Percentiles rank a stretch among this genome's conserved stretches.
Evolutionary conservation across 345 rosid species (phyloP).

Genomic region (Noccaea bulbosa): DNA sequence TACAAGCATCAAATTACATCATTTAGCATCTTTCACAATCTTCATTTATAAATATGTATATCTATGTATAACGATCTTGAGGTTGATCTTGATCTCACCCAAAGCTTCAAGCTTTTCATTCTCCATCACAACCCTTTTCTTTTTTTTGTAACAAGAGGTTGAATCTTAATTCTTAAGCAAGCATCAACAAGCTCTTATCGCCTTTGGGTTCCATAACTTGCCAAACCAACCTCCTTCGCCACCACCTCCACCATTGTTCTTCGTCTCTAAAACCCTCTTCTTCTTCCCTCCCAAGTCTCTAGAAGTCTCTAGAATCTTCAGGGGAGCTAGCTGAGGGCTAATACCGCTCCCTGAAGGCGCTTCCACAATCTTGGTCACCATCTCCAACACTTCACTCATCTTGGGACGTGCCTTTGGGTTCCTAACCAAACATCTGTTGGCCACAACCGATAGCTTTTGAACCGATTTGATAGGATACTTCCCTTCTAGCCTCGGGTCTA

Average conservation of each 20-base stretch:
- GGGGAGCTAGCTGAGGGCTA: conserved; percentile 47
- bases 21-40: conserved; percentile 22
- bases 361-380: conserved; percentile 59
- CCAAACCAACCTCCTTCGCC: conserved; percentile 54
- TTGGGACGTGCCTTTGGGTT: conserved; percentile 79
- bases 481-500: conserved; percentile 76
- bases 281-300: conserved; percentile 35
- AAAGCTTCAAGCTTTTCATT: conserved; percentile 14
- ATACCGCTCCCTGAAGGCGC: conserved; percentile 46
- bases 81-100: conserved; percentile 19
- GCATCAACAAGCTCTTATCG: conserved; percentile 56
- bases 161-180: background rate
- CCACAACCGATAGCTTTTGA: conserved; percentile 65
- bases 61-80: background rate
- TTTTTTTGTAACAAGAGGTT: conserved; percentile 5
- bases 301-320: conserved; percentile 47
- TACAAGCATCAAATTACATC: conserved; percentile 24
- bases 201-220: conserved; percentile 55
- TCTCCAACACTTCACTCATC: conserved; percentile 89
- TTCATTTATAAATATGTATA: conserved; percentile 5
- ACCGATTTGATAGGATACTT: conserved; percentile 55
- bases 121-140: conserved; percentile 20
- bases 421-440: conserved; percentile 73
- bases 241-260: conserved; percentile 22
- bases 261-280: conserved; percentile 47